Conservation (phyloP, 345 rosid species). For the Carallia brachiata region DNA sequence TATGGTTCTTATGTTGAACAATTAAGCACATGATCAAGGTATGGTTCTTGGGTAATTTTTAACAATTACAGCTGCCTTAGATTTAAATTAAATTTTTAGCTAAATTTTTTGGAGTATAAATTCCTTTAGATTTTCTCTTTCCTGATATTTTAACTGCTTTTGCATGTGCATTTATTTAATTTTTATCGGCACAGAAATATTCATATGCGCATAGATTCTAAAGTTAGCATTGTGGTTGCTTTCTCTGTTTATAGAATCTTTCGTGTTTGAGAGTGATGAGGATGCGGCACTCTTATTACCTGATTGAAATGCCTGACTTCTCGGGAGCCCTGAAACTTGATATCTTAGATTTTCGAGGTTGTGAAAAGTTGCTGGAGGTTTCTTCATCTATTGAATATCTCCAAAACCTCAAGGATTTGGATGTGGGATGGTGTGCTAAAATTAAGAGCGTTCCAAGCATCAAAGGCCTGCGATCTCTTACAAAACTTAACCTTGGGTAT, state of each 20-base stretch:
- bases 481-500: not conserved
- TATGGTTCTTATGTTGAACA: no score
- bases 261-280: not conserved
- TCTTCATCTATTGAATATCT: not conserved
- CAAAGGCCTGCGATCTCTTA: not conserved
- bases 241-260: conserved; percentile 2
- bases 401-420: not conserved
- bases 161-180: no score
- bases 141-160: no score
- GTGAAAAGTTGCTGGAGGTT: not conserved
- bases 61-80: no score
- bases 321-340: not conserved
- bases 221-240: no score
- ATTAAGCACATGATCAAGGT: no score
- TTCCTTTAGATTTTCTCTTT: no score
- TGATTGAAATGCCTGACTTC: not conserved
- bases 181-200: no score
- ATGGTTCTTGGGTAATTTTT: no score
- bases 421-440: not conserved
- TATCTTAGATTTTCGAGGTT: not conserved
- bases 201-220: no score
- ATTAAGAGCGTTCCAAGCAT: not conserved
- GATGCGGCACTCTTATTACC: not conserved
- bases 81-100: no score
- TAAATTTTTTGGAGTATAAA: no score